Base-by-base conservation (phyloP, 2,329 filamentous ascomycete genomes). In the Calonectria multiphialidica region DNA sequence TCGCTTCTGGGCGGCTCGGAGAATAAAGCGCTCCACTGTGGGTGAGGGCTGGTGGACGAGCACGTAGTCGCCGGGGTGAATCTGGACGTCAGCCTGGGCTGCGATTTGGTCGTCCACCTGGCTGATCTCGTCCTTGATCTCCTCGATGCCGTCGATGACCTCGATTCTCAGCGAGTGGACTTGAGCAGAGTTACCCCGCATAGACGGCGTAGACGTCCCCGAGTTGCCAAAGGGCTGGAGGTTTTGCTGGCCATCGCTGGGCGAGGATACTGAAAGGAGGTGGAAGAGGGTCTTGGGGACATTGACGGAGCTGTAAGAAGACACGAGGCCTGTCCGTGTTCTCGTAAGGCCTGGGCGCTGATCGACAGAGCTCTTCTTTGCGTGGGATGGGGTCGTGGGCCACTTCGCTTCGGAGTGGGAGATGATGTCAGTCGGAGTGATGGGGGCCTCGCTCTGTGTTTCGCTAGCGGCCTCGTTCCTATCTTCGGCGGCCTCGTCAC, bases 41-140 rank as follows among this genome's bases (percentile, higher is more conserved):
- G 91, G 90, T 0, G 95, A 96, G 1, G 95, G 95, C 53, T 94
- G 94, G 82, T 98, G 93, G 10, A 96, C 96, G 73, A 99, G 90
- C 74, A 99, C 94, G 78, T 96, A 93, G 83, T 99, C 96, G 81
- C 96, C 95, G 1, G 95, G 94, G 81, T 98, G 95, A 75, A 99
- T 98, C 83, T 98, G 94, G 59, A 97, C 94, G 74, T 98, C 93
- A 2, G 96, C 94, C 75, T 95, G 94, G 25, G 92, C 91, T 2
- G 96, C 94, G 78, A 99, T 97, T 83, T 98, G 95, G 80, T 98
- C 95, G 81, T 98, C 97, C 9, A 95, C 95, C 81, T 96, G 94
- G 76, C 94, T 93, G 69, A 99, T 92, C 85, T 99, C 97, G 81
- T 99, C 97, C 83, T 98, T 94, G 72, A 99, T 95, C 83, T 99